Base-by-base conservation (phyloP, 768 basidiomycete genomes). In the Serendipita sp. region DNA sequence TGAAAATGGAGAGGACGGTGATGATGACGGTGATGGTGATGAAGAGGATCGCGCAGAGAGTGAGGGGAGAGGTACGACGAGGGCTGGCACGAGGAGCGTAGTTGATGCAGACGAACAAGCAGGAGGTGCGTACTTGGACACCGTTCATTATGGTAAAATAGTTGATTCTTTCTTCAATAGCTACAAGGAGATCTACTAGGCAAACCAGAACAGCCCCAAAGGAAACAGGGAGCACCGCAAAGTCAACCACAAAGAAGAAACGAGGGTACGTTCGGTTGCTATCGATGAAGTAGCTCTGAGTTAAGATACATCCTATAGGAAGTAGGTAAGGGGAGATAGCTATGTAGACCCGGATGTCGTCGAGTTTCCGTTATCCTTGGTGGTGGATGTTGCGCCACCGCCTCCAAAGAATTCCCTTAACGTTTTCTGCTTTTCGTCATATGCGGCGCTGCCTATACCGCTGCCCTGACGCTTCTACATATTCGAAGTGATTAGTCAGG, bases 371-470 rank as follows among this genome's bases (percentile, higher is more conserved):
- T 5, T 5, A 16, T 16, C n/a, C 48, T 18, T 51, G 5, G 16
- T 51, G n/a, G 48, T 51, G 8, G 48, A 18, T 41, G 13, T 41
- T 41, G 13, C 38, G 38, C 48, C 48, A 5, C 67, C 72, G 3
- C 79, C 78, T 44, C 80, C 78, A 68, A 91, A 88, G 77, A 90
- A 91, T 2, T 79, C 78, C 23, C 87, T 80, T 52, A 93, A 86
- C 70, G 86, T 83, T 67, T 80, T 78, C 71, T 94, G 90, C 66
- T 81, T 82, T 35, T 84, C 82, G 70, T 93, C 90, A 70, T 85
- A 80, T 0, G 85, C 81, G 11, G 80, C 72, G 54, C 82, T 84
- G 3, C 88, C 85, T 52, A 89, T 85, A 1, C 91, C 89, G 2
- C 88, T 88, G 66, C 79, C 81, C 72, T 92, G 89, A 3, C 89